Evolutionary conservation across 2,329 filamentous ascomycete species (phyloP).

Genomic region (Paecilomyces sp.): DNA sequence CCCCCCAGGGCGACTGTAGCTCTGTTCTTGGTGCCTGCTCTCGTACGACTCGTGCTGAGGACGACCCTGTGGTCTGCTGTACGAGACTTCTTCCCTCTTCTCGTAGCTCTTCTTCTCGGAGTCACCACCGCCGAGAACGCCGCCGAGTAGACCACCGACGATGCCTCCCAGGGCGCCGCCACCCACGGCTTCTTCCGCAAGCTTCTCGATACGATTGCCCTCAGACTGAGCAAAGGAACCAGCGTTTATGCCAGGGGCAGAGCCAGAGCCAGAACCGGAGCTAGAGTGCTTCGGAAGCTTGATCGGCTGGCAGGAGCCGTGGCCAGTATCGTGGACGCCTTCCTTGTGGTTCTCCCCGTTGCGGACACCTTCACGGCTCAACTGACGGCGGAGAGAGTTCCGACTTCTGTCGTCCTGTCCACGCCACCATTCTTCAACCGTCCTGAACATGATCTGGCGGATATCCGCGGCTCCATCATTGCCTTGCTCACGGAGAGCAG

Average conservation of each 20-base stretch:
- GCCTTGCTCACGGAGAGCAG: constrained; percentile 65
- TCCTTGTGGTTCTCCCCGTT: constrained; percentile 79
- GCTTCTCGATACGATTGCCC: constrained; percentile 35
- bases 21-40: constrained; percentile 1
- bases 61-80: constrained; percentile 1
- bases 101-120: constrained; percentile 7
- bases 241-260: constrained; percentile 13
- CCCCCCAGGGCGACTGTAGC: constrained; percentile 9
- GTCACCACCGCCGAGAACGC: constrained; percentile 48
- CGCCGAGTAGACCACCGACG: constrained; percentile 59
- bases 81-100: constrained; percentile 9
- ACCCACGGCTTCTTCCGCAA: constrained; percentile 54
- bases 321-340: constrained; percentile 73
- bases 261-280: constrained; percentile 11
- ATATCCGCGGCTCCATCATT: constrained; percentile 66
- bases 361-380: constrained; percentile 71
- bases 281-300: constrained; percentile 58
- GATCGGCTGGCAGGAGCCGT: constrained; percentile 75
- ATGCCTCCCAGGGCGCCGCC: constrained; percentile 63
- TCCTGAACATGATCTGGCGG: constrained; percentile 68
- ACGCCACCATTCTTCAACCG: constrained; percentile 77
- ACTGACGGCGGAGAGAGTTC: constrained; percentile 62
- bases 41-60: not conserved
- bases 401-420: constrained; percentile 56
- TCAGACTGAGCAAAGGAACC: not conserved